A percentile compares a stretch with the other conserved stretches of the same genome.
These are phyloP conservation scores for Dianthus caryophyllus DNA, from an alignment of 148 eudicot genomes.

Conservation along the genomic window DNA sequence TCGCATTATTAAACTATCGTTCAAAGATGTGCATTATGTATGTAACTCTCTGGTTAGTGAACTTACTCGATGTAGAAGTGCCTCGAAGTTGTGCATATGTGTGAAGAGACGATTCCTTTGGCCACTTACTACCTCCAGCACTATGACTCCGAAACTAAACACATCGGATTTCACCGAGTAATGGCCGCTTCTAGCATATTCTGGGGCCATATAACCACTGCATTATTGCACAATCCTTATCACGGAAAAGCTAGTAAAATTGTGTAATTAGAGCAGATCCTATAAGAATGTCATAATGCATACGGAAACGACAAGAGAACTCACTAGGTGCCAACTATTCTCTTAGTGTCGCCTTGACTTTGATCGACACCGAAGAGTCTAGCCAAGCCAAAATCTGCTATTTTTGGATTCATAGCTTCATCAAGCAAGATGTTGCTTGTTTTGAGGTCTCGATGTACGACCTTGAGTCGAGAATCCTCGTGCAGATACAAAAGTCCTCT, in stretches of 20 bases:
- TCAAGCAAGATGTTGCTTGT: constrained; percentile 4
- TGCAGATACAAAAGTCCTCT: constrained; percentile 1
- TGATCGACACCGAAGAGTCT: constrained; percentile 6
- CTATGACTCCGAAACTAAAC: constrained; percentile 2
- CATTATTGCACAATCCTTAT: not conserved
- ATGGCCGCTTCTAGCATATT: not conserved
- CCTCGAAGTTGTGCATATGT: not conserved
- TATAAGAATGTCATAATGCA: not conserved
- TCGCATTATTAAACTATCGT: no score
- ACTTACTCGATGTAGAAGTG: constrained; percentile 1
- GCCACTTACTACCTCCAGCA: constrained; percentile 5
- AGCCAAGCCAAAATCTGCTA: constrained; percentile 5
- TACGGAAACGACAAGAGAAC: not conserved
- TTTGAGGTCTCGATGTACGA: constrained; percentile 6
- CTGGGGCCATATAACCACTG: constrained; percentile 8
- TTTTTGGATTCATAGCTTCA: not conserved
- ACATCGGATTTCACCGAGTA: constrained; percentile 8
- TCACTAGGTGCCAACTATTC: constrained; percentile 1
- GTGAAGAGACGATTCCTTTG: not conserved
- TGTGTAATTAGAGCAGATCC: no score
- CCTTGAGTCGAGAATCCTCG: constrained; percentile 6
- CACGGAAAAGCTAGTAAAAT: not conserved
- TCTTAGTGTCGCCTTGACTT: not conserved
- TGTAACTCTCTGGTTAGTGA: not conserved
- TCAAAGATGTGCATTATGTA: no score